Evolutionary conservation across 306 rosid species (phyloP), one percentile per base, ranked within the genome.

Genomic region (Gastrolobium villosum): DNA sequence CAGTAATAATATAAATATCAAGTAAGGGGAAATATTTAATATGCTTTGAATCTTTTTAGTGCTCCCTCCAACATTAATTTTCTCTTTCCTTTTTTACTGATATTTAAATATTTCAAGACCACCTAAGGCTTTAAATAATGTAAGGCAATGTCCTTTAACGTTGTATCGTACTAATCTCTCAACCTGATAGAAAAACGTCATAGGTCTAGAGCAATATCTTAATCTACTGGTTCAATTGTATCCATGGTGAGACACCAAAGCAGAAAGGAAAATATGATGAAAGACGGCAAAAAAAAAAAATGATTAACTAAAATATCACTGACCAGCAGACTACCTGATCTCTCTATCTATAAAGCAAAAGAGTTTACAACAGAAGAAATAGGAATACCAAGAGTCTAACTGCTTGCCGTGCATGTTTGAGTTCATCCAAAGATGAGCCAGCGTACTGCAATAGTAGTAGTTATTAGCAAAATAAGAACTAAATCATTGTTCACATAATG

Each of bases 341-440:
- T 67, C 5, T 67, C 30, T 76, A 41, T 67, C 7, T 20, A 77
- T 37, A 49, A 64, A 65, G 65, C 53, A 28, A 74, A 63, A 56
- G 34, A 52, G 4, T 75, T 64, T 52, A 44, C 1, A 34, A 36
- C 11, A 39, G 41, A 79, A 76, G 78, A 34, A 59, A 76, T 77
- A 71, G 60, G 72, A 91, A 70, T 90, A 94, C 98, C 97, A 92
- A 68, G 84, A 90, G 87, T 71, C 88, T 90, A 79, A 90, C 96
- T 61, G 97, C 93, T 86, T 93, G 97, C 86, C 79, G 86, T n/a
- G 82, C 71, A 60, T 89, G 87, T 81, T 87, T 90, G 82, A 93
- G 98, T 86, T 93, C 97, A 84, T 93, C 97, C 92, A 92, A 91
- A 57, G 84, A 83, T 20, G 92, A 48, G 85, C 87, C 93, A 82